Conservation (phyloP, 495 filamentous ascomycete species). For the Aspergillus carlsbadensis region DNA sequence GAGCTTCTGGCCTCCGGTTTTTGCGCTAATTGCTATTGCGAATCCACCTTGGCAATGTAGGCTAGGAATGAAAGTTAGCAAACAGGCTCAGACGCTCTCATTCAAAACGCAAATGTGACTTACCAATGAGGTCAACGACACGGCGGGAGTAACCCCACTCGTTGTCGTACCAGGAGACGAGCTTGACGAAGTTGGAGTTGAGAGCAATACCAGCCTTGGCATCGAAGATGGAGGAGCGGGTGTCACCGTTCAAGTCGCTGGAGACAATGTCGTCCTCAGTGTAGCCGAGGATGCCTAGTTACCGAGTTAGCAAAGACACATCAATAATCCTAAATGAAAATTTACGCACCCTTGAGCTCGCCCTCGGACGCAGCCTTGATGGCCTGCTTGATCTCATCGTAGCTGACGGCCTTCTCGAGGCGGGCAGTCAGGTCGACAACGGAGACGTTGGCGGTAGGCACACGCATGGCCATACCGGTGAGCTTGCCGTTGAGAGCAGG, state of each 20-base stretch:
- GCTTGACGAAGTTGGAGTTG: conserved; percentile 98
- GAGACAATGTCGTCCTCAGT: conserved; percentile 98
- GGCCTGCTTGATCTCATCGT: conserved; percentile 90
- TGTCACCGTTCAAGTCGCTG: conserved; percentile 87
- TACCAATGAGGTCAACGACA: conserved; percentile 89
- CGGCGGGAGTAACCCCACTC: conserved; percentile 98
- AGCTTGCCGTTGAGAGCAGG: conserved; percentile 97
- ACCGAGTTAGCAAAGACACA: conserved; percentile 30
- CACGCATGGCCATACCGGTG: conserved; percentile 99
- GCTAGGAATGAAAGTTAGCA: conserved; percentile 34
- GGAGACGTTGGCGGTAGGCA: conserved; percentile 97
- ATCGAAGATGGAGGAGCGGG: conserved; percentile 95
- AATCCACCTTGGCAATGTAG: conserved; percentile 89
- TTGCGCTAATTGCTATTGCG: conserved; percentile 47
- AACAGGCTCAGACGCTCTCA: too few relatives aligned
- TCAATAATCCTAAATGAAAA: not conserved
- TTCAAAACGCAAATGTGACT: conserved; percentile 17
- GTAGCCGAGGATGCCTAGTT: conserved; percentile 80
- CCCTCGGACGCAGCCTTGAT: conserved; percentile 88
- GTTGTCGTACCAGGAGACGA: conserved; percentile 98
- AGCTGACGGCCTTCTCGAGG: conserved; percentile 82
- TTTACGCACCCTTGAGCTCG: conserved; percentile 74
- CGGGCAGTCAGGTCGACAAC: conserved; percentile 97
- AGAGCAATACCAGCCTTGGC: conserved; percentile 98
- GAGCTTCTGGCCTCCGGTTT: conserved; percentile 34